Conservation (phyloP, 2,329 filamentous ascomycete genomes). For the Pseudogymnoascus sp. region DNA sequence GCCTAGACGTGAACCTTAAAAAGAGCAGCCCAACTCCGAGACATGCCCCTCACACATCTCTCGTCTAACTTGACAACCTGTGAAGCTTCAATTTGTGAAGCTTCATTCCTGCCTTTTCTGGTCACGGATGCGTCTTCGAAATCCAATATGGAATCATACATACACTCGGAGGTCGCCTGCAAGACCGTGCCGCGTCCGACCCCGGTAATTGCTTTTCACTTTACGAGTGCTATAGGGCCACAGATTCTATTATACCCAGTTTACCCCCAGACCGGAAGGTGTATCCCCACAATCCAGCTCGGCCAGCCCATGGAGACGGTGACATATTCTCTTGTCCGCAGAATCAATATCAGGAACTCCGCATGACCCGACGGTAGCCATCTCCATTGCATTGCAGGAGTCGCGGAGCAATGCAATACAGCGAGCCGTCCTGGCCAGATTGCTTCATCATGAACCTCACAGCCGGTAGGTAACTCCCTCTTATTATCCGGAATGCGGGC, state of each 20-base stretch:
- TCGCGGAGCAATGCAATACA: neutral
- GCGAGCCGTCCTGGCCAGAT: neutral
- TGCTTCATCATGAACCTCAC: constrained; percentile 2
- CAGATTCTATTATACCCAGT: constrained; percentile 1
- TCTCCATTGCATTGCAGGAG: neutral
- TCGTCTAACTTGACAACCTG: neutral
- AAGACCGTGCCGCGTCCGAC: neutral
- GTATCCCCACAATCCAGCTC: constrained; percentile 1
- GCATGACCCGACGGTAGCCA: neutral
- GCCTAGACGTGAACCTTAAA: constrained; percentile 3
- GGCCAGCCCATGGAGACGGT: neutral
- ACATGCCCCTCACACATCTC: neutral
- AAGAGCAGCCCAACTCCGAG: neutral
- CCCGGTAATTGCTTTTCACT: neutral
- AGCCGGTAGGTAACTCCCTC: neutral
- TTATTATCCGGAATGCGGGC: constrained; percentile 8
- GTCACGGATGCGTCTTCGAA: neutral
- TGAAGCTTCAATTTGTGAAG: neutral
- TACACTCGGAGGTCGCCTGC: neutral
- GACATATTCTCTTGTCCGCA: neutral
- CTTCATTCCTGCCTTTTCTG: neutral
- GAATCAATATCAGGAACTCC: constrained; percentile 3
- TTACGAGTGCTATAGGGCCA: neutral
- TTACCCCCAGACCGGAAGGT: constrained; percentile 1
- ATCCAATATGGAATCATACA: constrained; percentile 1